Evolutionary conservation across 345 rosid genomes (phyloP), one percentile per base, ranked within the genome.

Genomic region (Eutrema japonicum): DNA sequence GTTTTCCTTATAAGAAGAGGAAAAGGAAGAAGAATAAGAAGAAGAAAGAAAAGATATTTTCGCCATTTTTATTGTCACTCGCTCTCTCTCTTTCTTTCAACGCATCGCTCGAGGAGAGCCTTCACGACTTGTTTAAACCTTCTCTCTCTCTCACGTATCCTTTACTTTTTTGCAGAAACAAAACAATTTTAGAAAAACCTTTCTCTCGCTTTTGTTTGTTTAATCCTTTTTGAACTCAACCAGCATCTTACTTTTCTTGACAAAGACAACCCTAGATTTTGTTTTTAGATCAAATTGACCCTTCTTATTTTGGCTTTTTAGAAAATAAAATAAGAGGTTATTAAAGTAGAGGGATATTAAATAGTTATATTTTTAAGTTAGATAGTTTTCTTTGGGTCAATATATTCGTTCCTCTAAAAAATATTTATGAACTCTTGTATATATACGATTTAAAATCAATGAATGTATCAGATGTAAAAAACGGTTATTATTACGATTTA

Each of bases 41-140:
- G 74, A 75, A 50, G 73, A 35, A 59, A 64, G 27, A 50, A 38
- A 70, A 14, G 13, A 70, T 53, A 12, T 27, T 12, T 54, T 61
- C 75, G 80, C 82, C 84, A 77, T 81, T 75, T 49, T 60, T 36
- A 1, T 61, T 27, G 68, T 82, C 82, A 80, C 71, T 82, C 82
- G 79, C 71, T 82, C 72, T 72, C 43, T 8, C 37, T 48, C 37
- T 66, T 78, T 16, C n/a, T 66, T 78, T 76, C 81, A 82, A 81
- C 85, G 86, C 88, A 79, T 77, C 88, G 80, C 77, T 51, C 68
- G 43, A 42, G 30, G 57, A 59, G 42, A 50, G 70, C 82, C 64
- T 79, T 85, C 87, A 81, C 87, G 85, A 70, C 85, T 80, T 76
- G 35, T 57, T 54, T 68, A 16, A 51, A 65, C 30, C 56, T 49